A percentile compares a stretch with the other conserved stretches of the same genome.
Evolutionary conservation across 75 land plant species (phyloP).

Genomic region (Cupressus sempervirens): DNA sequence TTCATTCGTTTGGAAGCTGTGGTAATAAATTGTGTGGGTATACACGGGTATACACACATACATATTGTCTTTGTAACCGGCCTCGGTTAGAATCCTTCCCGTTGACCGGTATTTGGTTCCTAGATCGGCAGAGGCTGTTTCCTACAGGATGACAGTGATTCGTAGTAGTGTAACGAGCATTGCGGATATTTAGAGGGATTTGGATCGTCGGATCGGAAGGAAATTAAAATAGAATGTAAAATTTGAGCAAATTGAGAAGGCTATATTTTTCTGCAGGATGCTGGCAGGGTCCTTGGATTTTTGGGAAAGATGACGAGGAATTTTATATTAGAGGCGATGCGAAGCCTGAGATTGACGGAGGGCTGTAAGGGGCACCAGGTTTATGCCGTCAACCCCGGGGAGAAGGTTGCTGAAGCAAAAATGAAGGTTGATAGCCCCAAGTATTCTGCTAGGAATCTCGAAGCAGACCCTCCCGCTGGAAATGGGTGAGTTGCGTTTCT

Average conservation of each 20-base stretch:
- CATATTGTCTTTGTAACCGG: background rate
- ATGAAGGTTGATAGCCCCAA: constrained; percentile 13
- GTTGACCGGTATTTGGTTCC: background rate
- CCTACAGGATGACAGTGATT: background rate
- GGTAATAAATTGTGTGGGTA: background rate
- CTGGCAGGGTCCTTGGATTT: background rate
- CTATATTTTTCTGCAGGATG: background rate
- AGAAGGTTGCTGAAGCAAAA: constrained; percentile 14
- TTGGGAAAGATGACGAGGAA: background rate
- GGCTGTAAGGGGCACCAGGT: constrained; percentile 74
- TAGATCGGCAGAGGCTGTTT: background rate
- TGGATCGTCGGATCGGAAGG: background rate
- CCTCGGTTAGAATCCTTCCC: background rate
- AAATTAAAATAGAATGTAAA: background rate
- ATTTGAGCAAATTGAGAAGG: background rate
- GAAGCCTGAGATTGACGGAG: constrained; percentile 59
- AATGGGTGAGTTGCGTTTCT: background rate
- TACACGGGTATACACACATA: background rate
- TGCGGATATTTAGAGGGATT: background rate
- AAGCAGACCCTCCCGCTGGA: background rate
- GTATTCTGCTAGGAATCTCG: background rate
- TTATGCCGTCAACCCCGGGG: constrained; percentile 51
- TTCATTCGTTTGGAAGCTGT: background rate
- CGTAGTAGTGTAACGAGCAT: background rate
- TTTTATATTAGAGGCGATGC: constrained; percentile 26